Evolutionary conservation across 352 stramenopile species (phyloP), one percentile per base, ranked within the genome.

Genomic region (Phytophthora crassamura): DNA sequence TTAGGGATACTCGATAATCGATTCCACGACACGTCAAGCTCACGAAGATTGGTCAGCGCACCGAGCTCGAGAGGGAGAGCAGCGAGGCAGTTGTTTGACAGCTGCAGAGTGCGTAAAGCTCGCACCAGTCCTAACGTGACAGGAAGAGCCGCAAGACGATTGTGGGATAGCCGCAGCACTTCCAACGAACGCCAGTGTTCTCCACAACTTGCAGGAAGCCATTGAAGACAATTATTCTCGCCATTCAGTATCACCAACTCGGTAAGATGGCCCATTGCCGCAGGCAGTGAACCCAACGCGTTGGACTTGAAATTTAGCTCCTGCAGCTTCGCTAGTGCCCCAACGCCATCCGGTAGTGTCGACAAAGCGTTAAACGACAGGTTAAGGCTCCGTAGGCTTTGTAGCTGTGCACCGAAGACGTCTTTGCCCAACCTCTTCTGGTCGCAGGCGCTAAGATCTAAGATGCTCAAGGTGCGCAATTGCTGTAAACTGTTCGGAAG

Each of bases 21-120:
- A 67, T 94, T 94, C 74, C 82, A 86, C 14, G 78, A 81, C 18
- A 93, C 35, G 39, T 88, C 55, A 14, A 95, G 64, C 43, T 80
- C 64, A 10, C 60, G 50, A 34, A 92, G 52, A n/a, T 77, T 67
- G 5, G 75, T 72, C 10, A 92, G 71, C 0, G 81, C 75, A 4
- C 74, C 77, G 41, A 91, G 43, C 41, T 89, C 81, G 11, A 87
- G 67, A 9, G 82, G 80, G n/a, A 91, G 47, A 7, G 28, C 43
- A 10, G 52, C 50, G 10, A 91, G 33, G 7, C 55, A 59, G 41
- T 91, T 91, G 36, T 75, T 71, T 1, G 73, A 60, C 0, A 88
- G 63, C 18, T 81, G 48, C 1, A 91, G 42, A 8, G 20, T 52
- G 9, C 60, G 69, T 18, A 89, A 64, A 6, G 45, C 66, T 4